Base-by-base conservation (phyloP, 208 protist species). In the Crithidia brevicula region DNA sequence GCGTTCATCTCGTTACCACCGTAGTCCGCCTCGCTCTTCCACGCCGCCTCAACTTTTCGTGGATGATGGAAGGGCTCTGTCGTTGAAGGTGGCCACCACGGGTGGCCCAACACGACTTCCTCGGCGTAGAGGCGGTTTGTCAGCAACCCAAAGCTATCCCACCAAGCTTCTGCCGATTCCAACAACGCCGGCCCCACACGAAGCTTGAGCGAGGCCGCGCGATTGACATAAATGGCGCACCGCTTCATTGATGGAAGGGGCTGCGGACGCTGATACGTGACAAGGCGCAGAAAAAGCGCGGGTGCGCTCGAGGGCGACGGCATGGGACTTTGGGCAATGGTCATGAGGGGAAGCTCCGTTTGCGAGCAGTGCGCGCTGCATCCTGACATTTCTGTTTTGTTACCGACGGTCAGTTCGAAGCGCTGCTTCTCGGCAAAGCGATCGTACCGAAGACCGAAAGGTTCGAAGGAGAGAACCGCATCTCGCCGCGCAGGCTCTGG, bases 101-200 rank as follows among this genome's bases (percentile, higher is more conserved):
- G 70, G 38, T 76, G 65, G 0, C 70, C 70, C 0, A 8, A 34
- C n/a, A 70, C 56, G 5, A 76, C 47, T 34, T 69, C 56, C 42
- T 59, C 63, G 5, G 45, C 38, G 25, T 70, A 76, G n/a, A 76
- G 70, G 3, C 47, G 62, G 28, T 76, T 70, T 31, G 70, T 66
- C 52, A 69, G 20, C 36, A 76, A 38, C 1, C 62, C 62, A 8
- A 59, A 30, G 33, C 53, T 65, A 49, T 76, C 70, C 70, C 70
- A 76, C 61, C 53, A 70, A 15, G 70, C 63, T 28, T 76, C 70
- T 5, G 46, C 61, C 47, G 62, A 76, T 20, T 57, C 45, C 31
- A 76, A 45, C 45, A 76, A 43, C 22, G 56, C 43, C 5, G 62
- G 56, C 0, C 70, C 52, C 1, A 50, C 54, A 16, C 34, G 57